A percentile compares a stretch with the other conserved stretches of the same genome.
phyloP scores from a whole-genome alignment of 2,329 filamentous ascomycete genomes.

The Claviceps spartinae region DNA sequence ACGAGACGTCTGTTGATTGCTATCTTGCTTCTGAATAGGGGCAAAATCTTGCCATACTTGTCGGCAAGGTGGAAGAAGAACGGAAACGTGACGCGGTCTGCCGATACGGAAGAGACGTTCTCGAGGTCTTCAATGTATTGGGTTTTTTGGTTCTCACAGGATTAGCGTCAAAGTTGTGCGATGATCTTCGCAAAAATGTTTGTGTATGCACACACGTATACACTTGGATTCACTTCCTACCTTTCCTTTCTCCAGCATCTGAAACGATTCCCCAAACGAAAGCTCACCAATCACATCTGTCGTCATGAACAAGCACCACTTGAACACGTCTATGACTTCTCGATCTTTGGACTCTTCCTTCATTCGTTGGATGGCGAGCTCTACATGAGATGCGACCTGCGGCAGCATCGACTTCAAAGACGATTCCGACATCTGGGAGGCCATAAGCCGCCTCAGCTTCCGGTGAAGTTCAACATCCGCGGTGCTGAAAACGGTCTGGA shows the following conservation, averaged over 20 bases:
- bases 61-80: conserved; percentile 12
- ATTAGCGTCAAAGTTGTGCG: background rate
- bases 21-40: conserved; percentile 10
- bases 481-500: conserved; percentile 24
- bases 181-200: too few species aligned
- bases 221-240: conserved; percentile 15
- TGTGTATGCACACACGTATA: too few species aligned
- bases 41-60: conserved; percentile 9
- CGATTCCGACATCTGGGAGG: conserved; percentile 24
- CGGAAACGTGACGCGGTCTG: conserved; percentile 16
- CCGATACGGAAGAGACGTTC: conserved; percentile 11
- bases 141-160: conserved; percentile 11
- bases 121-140: conserved; percentile 27
- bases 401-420: conserved; percentile 19
- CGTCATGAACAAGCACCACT: conserved; percentile 40
- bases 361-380: conserved; percentile 29
- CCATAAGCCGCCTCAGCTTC: conserved; percentile 27
- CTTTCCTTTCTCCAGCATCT: conserved; percentile 34
- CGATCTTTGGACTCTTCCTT: conserved; percentile 23
- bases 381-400: conserved; percentile 22
- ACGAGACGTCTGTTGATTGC: conserved; percentile 7
- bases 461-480: conserved; percentile 25
- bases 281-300: conserved; percentile 41
- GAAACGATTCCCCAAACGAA: conserved; percentile 40
- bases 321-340: conserved; percentile 30